Conservation (phyloP, 2,329 filamentous ascomycete genomes). For the Claviceps lovelessii region DNA sequence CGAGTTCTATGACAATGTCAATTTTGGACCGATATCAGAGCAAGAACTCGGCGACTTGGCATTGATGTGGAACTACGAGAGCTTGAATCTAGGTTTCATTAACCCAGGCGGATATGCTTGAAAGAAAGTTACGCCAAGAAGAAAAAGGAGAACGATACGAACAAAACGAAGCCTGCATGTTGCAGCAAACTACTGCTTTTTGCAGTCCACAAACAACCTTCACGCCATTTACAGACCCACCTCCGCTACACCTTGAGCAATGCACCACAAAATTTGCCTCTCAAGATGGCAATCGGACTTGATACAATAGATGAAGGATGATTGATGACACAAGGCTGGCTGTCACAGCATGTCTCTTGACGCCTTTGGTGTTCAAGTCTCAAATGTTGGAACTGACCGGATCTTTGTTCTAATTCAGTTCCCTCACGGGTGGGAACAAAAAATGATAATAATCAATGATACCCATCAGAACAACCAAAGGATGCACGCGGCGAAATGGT, state of each 20-base stretch:
- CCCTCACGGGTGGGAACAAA: too few species aligned
- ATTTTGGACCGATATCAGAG: conserved; percentile 17
- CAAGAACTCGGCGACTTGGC: conserved; percentile 20
- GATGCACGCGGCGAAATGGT: too few species aligned
- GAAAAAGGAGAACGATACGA: neutral
- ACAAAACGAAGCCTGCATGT: too few species aligned
- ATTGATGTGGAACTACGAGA: conserved; percentile 20
- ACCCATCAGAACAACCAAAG: too few species aligned
- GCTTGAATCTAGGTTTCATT: conserved; percentile 19
- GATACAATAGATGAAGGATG: too few species aligned
- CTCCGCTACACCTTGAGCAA: neutral
- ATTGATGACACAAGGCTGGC: neutral
- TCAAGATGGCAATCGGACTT: too few species aligned
- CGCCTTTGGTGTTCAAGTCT: too few species aligned
- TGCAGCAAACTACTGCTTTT: neutral
- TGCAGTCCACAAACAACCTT: neutral
- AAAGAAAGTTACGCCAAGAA: neutral
- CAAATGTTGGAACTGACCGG: too few species aligned
- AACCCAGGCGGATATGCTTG: conserved; percentile 3
- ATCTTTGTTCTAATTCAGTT: too few species aligned
- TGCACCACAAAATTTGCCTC: neutral
- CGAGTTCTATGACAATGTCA: conserved; percentile 4
- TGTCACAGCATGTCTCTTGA: too few species aligned
- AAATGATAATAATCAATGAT: too few species aligned
- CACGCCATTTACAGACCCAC: neutral